Percentiles rank a stretch among this genome's conserved stretches.
Conservation (phyloP, 1,139 yeast genomes). For the Pichia cactophila region DNA sequence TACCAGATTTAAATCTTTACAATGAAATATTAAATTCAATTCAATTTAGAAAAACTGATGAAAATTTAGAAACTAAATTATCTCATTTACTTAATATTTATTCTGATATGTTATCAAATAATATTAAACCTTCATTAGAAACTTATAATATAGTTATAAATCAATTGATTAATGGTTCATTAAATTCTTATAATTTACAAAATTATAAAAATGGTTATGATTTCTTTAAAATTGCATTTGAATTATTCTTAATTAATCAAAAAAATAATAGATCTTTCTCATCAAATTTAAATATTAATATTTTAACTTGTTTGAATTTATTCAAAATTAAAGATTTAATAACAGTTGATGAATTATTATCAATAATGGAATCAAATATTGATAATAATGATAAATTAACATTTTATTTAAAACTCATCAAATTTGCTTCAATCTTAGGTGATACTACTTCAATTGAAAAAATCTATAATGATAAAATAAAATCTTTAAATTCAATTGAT, state of each 20-base stretch:
- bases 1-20: constrained; percentile 24
- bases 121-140: constrained; percentile 44
- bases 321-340: constrained; percentile 18
- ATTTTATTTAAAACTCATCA: constrained; percentile 21
- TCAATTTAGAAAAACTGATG: constrained; percentile 29
- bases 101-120: constrained; percentile 50
- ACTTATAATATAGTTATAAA: constrained; percentile 49
- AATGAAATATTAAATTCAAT: constrained; percentile 26
- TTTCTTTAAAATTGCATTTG: constrained; percentile 56
- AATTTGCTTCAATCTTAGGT: constrained; percentile 18
- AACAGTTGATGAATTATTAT: constrained; percentile 9
- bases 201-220: constrained; percentile 45
- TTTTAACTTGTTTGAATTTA: constrained; percentile 22
- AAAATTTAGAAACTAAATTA: constrained; percentile 39
- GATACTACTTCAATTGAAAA: constrained; percentile 19
- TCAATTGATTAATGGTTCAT: constrained; percentile 45
- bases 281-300: constrained; percentile 15
- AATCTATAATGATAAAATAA: constrained; percentile 17
- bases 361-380: constrained; percentile 14
- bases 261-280: constrained; percentile 26
- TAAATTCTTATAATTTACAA: constrained; percentile 30
- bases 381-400: constrained; percentile 8
- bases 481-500: constrained; percentile 4
- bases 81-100: constrained; percentile 59
- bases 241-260: constrained; percentile 45